Base-by-base conservation (phyloP, 495 filamentous ascomycete species). In the Penicillium cosmopolitanum region DNA sequence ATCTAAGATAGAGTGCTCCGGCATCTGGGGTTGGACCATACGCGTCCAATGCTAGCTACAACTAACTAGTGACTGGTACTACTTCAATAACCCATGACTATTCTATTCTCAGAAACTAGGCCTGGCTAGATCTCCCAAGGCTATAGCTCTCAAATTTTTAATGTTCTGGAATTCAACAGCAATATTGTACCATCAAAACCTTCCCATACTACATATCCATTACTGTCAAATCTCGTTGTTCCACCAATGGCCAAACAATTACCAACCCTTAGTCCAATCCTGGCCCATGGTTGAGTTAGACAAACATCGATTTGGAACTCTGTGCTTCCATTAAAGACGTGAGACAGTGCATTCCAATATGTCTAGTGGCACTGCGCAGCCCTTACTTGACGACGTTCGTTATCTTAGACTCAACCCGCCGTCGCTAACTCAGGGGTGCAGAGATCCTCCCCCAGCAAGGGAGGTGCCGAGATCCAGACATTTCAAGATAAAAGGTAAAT, bases 361-460 rank as follows among this genome's bases (percentile, higher is more conserved):
- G 50, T 16, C 28, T 25, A 52, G 48, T 46, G 50, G 5, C n/a
- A 33, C 25, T 53, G 28, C 12, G 25, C 28, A 23, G 18, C 50
- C 56, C 56, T 58, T 58, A 38, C 56, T 47, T 58, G 35, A 9
- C 12, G 25, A 31, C 46, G 35, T 57, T 46, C 19, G 43, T 36
- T 21, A 44, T 34, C 51, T 40, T 19, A 46, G 42, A 36, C 38
- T 58, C 44, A 44, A 53, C 11, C 48, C 48, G 33, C 28, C 16
- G 23, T 51, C 28, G 19, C 42, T 48, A 9, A 23, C 52, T 44
- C 50, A 58, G 56, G 50, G 56, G 56, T 34, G 42, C 36, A 18
- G 23, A 51, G 25, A 33, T n/a, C 28, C 15, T 38, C 23, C 3
- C 23, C 23, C 38, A 40, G 50, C 38, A 58, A 58, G 56, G 28